A percentile compares a stretch with the other conserved stretches of the same genome.
Evolutionary conservation across 179 eudicot species (phyloP).

Genomic region (Camellia oleifera): DNA sequence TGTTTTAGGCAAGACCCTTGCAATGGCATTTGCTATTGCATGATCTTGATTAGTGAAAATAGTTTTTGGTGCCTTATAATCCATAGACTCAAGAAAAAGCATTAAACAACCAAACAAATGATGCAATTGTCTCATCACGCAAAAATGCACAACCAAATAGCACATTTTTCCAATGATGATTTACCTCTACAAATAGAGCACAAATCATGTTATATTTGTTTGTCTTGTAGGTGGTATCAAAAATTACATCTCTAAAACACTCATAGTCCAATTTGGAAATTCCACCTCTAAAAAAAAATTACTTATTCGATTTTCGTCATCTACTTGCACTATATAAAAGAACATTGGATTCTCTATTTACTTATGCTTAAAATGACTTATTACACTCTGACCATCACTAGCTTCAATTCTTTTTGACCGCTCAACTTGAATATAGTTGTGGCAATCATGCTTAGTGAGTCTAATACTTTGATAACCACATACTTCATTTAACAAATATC

Average conservation of each 20-base stretch:
- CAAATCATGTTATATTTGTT: background rate
- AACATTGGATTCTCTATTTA: background rate
- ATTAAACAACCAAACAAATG: background rate
- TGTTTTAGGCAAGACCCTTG: no score
- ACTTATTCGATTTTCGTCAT: background rate
- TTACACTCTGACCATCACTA: background rate
- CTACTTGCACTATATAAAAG: background rate
- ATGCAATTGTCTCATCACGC: background rate
- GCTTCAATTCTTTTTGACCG: no score
- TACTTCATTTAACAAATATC: no score
- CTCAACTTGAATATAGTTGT: no score
- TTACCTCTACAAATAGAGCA: background rate
- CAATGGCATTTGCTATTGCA: no score
- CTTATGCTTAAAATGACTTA: background rate
- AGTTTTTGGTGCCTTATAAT: background rate
- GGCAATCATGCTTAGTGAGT: no score
- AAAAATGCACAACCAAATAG: conserved; percentile 3
- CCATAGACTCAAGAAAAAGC: background rate
- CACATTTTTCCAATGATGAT: background rate
- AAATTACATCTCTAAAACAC: background rate
- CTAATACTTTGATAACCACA: no score
- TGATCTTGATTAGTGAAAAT: no score
- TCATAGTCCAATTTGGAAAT: background rate
- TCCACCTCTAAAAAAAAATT: no score
- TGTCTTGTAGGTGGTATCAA: background rate